A percentile compares a stretch with the other conserved stretches of the same genome.
Conservation (phyloP, 139 green algal genomes). For the Eudorina sp. region DNA sequence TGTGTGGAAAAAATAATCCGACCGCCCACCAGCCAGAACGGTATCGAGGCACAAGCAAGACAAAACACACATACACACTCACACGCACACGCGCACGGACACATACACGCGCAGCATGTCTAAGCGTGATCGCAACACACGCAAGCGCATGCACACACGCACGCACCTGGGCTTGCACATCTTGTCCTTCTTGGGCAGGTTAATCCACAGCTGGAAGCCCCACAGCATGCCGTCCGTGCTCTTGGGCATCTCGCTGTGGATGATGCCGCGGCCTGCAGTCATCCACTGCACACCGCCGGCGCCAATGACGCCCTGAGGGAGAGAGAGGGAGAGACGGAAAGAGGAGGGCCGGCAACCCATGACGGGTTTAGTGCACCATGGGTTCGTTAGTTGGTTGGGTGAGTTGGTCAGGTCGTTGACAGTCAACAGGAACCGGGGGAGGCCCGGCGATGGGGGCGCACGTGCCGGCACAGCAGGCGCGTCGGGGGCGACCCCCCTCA, state of each 20-base stretch:
- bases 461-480: too few relatives aligned
- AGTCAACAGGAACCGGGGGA: too few relatives aligned
- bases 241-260: constrained; percentile 91
- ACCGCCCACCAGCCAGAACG: neutral
- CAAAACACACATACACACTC: neutral
- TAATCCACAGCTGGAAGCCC: constrained; percentile 95
- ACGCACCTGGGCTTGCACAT: constrained; percentile 83
- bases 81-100: neutral
- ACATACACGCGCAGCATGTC: too few relatives aligned
- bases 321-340: neutral
- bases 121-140: too few relatives aligned
- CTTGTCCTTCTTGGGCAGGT: constrained; percentile 90
- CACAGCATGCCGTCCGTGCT: constrained; percentile 76
- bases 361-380: too few relatives aligned
- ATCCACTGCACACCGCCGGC: constrained; percentile 94
- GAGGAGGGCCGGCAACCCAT: neutral
- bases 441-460: too few relatives aligned
- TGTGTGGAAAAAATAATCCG: too few relatives aligned
- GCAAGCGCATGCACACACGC: neutral
- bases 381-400: too few relatives aligned
- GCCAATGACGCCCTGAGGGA: constrained; percentile 78
- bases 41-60: neutral
- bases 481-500: too few relatives aligned
- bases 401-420: too few relatives aligned
- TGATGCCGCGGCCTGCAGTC: constrained; percentile 85